Evolutionary conservation across 2,329 filamentous ascomycete genomes (phyloP).

Genomic region (Aspergillus bombycis): DNA sequence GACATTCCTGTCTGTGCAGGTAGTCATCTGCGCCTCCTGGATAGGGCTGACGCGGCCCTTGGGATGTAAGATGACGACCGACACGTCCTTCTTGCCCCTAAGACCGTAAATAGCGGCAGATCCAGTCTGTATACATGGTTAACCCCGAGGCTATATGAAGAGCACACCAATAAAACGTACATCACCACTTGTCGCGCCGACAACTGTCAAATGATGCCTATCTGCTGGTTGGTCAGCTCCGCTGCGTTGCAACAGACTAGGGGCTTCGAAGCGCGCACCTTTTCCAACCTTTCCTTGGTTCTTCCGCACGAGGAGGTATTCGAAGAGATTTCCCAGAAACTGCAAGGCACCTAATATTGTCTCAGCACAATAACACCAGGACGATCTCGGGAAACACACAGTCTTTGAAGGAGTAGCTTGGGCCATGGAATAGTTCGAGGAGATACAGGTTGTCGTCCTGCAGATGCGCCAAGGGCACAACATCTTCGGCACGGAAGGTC

Average conservation of each 20-base stretch:
- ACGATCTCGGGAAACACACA: not conserved
- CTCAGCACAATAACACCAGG: not conserved
- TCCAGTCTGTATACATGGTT: slow-evolving; percentile 60
- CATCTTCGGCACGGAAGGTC: slow-evolving; percentile 79
- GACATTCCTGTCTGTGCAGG: slow-evolving; percentile 84
- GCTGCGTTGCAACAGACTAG: not conserved
- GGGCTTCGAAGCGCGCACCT: not conserved
- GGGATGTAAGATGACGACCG: slow-evolving; percentile 91
- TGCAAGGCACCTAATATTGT: slow-evolving; percentile 70
- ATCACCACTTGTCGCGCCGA: slow-evolving; percentile 82
- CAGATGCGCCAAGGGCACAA: slow-evolving; percentile 78
- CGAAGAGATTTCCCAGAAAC: slow-evolving; percentile 88
- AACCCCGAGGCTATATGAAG: not conserved
- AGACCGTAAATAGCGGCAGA: slow-evolving; percentile 96
- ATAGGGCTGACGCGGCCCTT: slow-evolving; percentile 88
- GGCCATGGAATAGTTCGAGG: slow-evolving; percentile 94
- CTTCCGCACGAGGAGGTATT: slow-evolving; percentile 51
- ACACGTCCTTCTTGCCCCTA: slow-evolving; percentile 93
- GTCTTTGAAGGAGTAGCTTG: slow-evolving; percentile 95
- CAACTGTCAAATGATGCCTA: slow-evolving; percentile 79
- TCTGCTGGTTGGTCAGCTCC: slow-evolving; percentile 38
- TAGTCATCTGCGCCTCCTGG: slow-evolving; percentile 97
- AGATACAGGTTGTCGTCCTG: slow-evolving; percentile 74
- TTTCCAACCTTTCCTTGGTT: slow-evolving; percentile 48
- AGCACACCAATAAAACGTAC: not conserved